Evolutionary conservation across 352 stramenopile species (phyloP).

Genomic region (Phytophthora europaea): DNA sequence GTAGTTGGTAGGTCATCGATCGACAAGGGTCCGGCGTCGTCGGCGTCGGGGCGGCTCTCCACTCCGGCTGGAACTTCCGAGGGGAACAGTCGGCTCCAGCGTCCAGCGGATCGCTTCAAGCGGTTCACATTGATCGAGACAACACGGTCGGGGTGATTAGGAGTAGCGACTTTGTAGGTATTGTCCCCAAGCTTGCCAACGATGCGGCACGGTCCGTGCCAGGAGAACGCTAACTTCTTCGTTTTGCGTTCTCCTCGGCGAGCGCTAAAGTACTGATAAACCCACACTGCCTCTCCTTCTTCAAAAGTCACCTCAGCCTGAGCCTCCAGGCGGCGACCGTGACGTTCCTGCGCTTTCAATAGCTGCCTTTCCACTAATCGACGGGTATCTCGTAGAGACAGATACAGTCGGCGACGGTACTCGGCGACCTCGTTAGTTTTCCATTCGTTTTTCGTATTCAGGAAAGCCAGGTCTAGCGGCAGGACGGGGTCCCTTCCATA

Average conservation of each 20-base stretch:
- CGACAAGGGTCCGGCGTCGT: no score
- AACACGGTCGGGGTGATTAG: no score
- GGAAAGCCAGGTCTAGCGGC: slow-evolving; percentile 15
- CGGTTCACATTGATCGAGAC: no score
- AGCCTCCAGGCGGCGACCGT: background rate
- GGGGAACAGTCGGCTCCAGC: no score
- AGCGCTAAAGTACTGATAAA: slow-evolving; percentile 7
- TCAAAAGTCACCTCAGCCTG: slow-evolving; percentile 3
- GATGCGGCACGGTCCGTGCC: slow-evolving; percentile 12
- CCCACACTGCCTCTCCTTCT: slow-evolving; percentile 3
- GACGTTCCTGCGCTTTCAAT: background rate
- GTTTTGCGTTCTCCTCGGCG: background rate
- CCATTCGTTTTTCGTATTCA: slow-evolving; percentile 9
- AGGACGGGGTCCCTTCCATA: slow-evolving; percentile 8
- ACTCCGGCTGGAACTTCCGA: no score
- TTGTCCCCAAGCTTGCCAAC: background rate
- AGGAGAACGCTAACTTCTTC: slow-evolving; percentile 17
- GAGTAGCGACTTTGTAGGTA: no score
- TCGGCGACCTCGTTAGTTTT: slow-evolving; percentile 14
- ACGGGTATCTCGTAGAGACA: background rate
- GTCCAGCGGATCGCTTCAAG: no score
- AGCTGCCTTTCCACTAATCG: slow-evolving; percentile 12
- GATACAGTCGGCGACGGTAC: background rate
- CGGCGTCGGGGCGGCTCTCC: no score
- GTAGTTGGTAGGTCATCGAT: no score